Conservation (phyloP, 2,329 filamentous ascomycete species). For the Cryphonectria carpinicola region DNA sequence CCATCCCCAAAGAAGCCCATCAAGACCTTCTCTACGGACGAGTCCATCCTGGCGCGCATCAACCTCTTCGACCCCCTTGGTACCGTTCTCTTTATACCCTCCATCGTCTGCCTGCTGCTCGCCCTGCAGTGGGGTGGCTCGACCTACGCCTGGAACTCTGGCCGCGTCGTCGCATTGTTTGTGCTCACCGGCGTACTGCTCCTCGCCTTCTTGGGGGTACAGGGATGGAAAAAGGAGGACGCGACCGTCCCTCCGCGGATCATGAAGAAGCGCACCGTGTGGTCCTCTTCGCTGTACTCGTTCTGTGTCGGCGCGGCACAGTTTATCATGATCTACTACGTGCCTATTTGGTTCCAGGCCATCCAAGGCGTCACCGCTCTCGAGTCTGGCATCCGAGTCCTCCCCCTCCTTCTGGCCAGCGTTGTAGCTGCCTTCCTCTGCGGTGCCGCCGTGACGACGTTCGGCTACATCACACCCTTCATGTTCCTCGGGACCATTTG, state of each 20-base stretch:
- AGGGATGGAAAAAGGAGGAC: constrained; percentile 41
- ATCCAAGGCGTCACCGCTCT: constrained; percentile 43
- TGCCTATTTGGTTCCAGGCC: constrained; percentile 46
- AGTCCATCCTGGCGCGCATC: constrained; percentile 17
- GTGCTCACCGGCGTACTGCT: constrained; percentile 42
- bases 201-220: constrained; percentile 40
- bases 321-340: constrained; percentile 41
- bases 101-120: constrained; percentile 45
- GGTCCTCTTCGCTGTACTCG: constrained; percentile 41
- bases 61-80: constrained; percentile 36
- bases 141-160: constrained; percentile 43
- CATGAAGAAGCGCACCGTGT: constrained; percentile 43
- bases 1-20: constrained; percentile 36
- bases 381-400: constrained; percentile 42
- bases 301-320: constrained; percentile 48
- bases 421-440: constrained; percentile 38
- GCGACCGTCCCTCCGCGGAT: constrained; percentile 49
- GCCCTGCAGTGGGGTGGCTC: constrained; percentile 53
- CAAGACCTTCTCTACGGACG: background rate
- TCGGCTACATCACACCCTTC: constrained; percentile 45
- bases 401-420: constrained; percentile 41
- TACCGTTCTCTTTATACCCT: constrained; percentile 35
- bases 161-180: constrained; percentile 41
- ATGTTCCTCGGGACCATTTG: constrained; percentile 42
- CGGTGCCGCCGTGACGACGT: constrained; percentile 38